phyloP scores from a whole-genome alignment of 2,329 filamentous ascomycete genomes.

The Diaporthe sp. region DNA sequence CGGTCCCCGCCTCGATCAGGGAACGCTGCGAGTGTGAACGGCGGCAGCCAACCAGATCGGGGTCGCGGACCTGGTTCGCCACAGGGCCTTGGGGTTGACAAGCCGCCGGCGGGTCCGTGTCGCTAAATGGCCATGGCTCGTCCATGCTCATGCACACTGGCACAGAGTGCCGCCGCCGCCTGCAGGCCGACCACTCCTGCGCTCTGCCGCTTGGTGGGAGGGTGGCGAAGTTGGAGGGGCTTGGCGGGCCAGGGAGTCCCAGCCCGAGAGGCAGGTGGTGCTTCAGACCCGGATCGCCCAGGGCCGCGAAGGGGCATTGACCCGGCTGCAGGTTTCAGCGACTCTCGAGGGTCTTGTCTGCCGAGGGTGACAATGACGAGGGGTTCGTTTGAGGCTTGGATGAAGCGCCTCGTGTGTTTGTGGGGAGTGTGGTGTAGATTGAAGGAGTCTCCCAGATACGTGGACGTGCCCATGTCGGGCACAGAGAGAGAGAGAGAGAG shows the following conservation, averaged over 20 bases:
- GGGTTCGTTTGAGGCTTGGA: conserved; percentile 32
- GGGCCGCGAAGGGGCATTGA: conserved; percentile 34
- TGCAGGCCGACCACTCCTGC: conserved; percentile 34
- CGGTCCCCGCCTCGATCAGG: conserved; percentile 17
- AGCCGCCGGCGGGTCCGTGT: conserved; percentile 37
- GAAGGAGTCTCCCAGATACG: background rate
- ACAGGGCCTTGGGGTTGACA: conserved; percentile 32
- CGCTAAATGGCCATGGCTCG: conserved; percentile 32
- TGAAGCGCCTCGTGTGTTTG: conserved; percentile 33
- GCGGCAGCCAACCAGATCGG: conserved; percentile 34
- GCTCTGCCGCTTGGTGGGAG: conserved; percentile 35
- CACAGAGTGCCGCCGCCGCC: conserved; percentile 26
- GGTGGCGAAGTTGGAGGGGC: conserved; percentile 40
- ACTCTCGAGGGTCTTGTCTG: conserved; percentile 31
- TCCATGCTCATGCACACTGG: conserved; percentile 34
- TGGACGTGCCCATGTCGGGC: background rate
- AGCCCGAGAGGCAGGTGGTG: conserved; percentile 36
- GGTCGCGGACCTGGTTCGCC: conserved; percentile 32
- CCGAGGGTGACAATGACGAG: conserved; percentile 1
- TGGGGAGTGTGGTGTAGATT: conserved; percentile 18
- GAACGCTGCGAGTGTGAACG: conserved; percentile 7
- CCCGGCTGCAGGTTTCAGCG: conserved; percentile 39
- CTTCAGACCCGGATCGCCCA: conserved; percentile 27
- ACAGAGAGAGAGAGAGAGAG: background rate
- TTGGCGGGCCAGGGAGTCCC: conserved; percentile 36